These are phyloP conservation scores for Meredithiella fracta DNA, from an alignment of 2,329 filamentous ascomycete species.

Conservation along the genomic window DNA sequence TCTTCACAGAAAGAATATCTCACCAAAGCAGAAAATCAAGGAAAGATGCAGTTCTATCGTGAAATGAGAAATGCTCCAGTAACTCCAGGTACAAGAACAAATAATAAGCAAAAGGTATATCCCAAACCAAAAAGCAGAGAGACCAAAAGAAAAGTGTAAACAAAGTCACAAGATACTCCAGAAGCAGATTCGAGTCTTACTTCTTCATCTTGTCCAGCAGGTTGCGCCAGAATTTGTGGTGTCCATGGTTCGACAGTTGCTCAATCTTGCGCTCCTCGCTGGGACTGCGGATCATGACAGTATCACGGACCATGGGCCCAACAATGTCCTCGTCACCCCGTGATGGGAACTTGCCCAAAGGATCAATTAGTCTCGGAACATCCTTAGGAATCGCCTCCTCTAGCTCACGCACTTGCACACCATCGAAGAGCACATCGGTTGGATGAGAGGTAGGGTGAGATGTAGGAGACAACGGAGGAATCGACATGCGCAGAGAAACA, in stretches of 20 bases:
- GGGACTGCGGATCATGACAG: conserved; percentile 32
- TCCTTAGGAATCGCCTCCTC: conserved; percentile 43
- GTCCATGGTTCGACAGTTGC: conserved; percentile 6
- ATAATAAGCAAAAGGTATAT: background rate
- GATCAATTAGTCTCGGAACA: conserved; percentile 52
- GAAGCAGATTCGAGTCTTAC: background rate
- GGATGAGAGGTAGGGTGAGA: background rate
- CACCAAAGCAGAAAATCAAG: background rate
- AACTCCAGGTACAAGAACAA: background rate
- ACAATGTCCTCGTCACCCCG: conserved; percentile 86
- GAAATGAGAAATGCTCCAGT: background rate
- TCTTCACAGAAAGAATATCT: background rate
- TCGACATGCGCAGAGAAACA: conserved; percentile 19
- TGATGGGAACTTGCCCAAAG: conserved; percentile 71
- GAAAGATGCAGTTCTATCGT: background rate
- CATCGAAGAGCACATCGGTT: conserved; percentile 26
- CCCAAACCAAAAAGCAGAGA: conserved; percentile 2
- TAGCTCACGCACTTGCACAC: conserved; percentile 28
- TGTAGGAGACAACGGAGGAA: background rate
- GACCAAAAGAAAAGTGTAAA: background rate
- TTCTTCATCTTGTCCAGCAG: conserved; percentile 29
- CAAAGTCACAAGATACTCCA: background rate
- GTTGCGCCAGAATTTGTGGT: conserved; percentile 32
- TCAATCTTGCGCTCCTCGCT: conserved; percentile 27
- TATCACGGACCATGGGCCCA: conserved; percentile 64